phyloP scores from a whole-genome alignment of 2,329 filamentous ascomycete genomes.

The Ambrosiella xylebori region DNA sequence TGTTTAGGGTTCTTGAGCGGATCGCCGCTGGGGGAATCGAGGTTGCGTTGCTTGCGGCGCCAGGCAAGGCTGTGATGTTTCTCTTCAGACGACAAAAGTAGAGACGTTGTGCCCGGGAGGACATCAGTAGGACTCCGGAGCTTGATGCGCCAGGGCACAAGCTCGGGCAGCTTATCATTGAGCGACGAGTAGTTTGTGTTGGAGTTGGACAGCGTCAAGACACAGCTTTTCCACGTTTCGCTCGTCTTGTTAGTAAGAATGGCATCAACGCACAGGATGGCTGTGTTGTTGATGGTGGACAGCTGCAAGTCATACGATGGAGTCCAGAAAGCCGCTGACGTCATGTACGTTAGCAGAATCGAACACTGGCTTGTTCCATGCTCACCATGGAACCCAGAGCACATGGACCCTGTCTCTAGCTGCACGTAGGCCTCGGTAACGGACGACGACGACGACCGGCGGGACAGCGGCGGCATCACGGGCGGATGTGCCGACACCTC shows the following conservation, averaged over 20 bases:
- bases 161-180: conserved; percentile 34
- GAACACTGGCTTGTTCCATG: not conserved
- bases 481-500: conserved; percentile 23
- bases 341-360: conserved; percentile 41
- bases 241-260: conserved; percentile 44
- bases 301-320: conserved; percentile 46
- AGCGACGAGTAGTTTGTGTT: conserved; percentile 40
- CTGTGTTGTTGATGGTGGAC: conserved; percentile 36
- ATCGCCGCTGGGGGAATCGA: not conserved
- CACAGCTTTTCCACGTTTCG: conserved; percentile 45
- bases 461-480: conserved; percentile 27
- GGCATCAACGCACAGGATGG: conserved; percentile 42
- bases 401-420: not conserved
- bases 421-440: conserved; percentile 27
- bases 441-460: conserved; percentile 33
- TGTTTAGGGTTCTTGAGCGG: not conserved
- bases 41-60: conserved; percentile 16
- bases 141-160: conserved; percentile 40
- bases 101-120: conserved; percentile 15
- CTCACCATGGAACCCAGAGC: not conserved
- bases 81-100: conserved; percentile 26
- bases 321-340: conserved; percentile 38
- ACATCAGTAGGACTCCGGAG: conserved; percentile 21
- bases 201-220: conserved; percentile 44
- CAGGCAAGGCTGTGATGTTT: conserved; percentile 19